phyloP scores from a whole-genome alignment of 345 rosid genomes.

The Sisymbrium irio region DNA sequence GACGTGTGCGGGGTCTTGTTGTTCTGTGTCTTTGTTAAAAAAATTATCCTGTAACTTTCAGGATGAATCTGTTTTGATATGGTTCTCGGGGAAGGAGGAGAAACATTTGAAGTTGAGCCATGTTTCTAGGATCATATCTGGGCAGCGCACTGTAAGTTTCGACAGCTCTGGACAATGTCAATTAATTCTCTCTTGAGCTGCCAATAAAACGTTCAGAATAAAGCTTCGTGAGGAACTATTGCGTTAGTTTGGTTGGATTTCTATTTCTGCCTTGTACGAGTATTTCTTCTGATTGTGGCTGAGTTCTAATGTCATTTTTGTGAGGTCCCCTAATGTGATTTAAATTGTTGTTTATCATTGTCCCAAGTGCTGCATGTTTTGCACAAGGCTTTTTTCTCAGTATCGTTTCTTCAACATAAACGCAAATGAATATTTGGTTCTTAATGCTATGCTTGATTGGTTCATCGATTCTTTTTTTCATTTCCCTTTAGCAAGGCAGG shows the following conservation, averaged over 20 bases:
- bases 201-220: not conserved
- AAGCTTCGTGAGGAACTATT: not conserved
- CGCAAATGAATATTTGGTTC: not conserved
- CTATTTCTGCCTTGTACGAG: not conserved
- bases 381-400: not conserved
- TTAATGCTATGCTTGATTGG: not conserved
- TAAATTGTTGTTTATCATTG: not conserved
- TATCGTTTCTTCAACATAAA: constrained; percentile 8
- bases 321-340: constrained; percentile 8
- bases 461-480: not conserved
- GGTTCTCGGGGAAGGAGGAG: constrained; percentile 95
- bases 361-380: constrained; percentile 13
- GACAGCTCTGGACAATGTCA: constrained; percentile 1
- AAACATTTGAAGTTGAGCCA: constrained; percentile 86
- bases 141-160: constrained; percentile 95
- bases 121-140: constrained; percentile 86
- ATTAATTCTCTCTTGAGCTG: not conserved
- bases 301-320: not conserved
- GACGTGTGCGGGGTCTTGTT: not conserved
- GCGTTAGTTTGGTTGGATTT: not conserved
- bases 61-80: constrained; percentile 96
- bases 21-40: constrained; percentile 12
- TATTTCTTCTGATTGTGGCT: not conserved
- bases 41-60: constrained; percentile 38
- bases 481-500: not conserved